These are phyloP conservation scores for Brasilioporus rufonigricans DNA, from an alignment of 768 basidiomycete species.

Conservation along the genomic window DNA sequence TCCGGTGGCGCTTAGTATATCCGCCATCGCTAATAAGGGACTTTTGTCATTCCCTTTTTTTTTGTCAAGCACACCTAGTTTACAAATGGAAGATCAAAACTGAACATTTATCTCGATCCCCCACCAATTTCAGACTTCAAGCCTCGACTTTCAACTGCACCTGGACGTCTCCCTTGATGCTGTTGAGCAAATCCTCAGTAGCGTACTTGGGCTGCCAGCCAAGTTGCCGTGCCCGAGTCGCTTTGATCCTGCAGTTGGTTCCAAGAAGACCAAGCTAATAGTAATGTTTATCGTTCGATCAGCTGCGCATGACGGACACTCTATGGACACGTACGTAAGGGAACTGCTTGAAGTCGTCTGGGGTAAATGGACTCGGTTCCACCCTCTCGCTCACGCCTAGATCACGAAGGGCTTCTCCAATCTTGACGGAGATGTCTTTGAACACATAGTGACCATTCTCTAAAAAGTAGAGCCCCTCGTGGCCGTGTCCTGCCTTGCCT, in stretches of 20 bases:
- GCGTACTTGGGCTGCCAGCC: conserved; percentile 36
- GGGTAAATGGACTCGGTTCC: conserved; percentile 43
- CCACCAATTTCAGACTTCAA: background rate
- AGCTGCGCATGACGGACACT: background rate
- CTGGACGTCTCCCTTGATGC: conserved; percentile 22
- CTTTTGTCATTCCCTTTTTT: background rate
- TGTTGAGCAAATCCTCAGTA: conserved; percentile 19
- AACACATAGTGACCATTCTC: conserved; percentile 49
- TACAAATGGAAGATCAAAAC: background rate
- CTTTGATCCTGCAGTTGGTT: conserved; percentile 20
- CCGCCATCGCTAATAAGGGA: no score
- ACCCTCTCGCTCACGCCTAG: conserved; percentile 16
- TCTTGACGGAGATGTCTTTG: conserved; percentile 42
- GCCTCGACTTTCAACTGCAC: conserved; percentile 9
- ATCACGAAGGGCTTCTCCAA: conserved; percentile 34
- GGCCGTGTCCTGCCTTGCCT: conserved; percentile 23
- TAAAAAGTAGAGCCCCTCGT: conserved; percentile 54
- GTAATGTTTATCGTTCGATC: background rate
- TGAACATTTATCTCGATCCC: background rate
- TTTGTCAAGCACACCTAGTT: background rate
- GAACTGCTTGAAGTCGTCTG: conserved; percentile 14
- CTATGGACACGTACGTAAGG: conserved; percentile 1
- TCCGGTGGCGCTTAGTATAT: no score
- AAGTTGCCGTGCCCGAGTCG: conserved; percentile 20
- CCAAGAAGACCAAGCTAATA: conserved; percentile 19